A percentile compares a stretch with the other conserved stretches of the same genome.
Evolutionary conservation across 768 basidiomycete genomes (phyloP).

Genomic region (Butyriboletus loyo): DNA sequence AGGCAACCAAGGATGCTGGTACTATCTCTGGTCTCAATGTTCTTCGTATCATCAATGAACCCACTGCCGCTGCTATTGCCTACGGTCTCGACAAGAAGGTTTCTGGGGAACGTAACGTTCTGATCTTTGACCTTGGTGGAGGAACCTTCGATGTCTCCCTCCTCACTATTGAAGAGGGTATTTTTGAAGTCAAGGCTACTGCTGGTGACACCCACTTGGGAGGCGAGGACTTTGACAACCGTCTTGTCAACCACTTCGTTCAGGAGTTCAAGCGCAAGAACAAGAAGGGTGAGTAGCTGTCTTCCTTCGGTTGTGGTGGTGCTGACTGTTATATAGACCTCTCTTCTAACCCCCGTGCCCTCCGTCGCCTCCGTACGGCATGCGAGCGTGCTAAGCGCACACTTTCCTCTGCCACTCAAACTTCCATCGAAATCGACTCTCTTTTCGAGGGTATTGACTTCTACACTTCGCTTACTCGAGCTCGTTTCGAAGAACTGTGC

Average conservation of each 20-base stretch:
- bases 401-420: constrained; percentile 93
- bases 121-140: constrained; percentile 98
- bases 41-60: constrained; percentile 98
- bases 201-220: constrained; percentile 98
- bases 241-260: constrained; percentile 94
- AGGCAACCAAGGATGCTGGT: constrained; percentile 98
- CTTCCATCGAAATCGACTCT: constrained; percentile 97
- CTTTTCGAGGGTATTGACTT: constrained; percentile 98
- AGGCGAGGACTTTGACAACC: constrained; percentile 98
- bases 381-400: constrained; percentile 99
- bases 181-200: constrained; percentile 97
- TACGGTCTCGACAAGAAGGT: constrained; percentile 98
- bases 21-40: constrained; percentile 92
- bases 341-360: constrained; percentile 88
- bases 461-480: constrained; percentile 97
- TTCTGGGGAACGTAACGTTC: constrained; percentile 85
- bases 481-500: constrained; percentile 95
- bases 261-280: constrained; percentile 97
- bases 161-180: constrained; percentile 93
- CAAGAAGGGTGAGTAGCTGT: constrained; percentile 71
- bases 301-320: not conserved
- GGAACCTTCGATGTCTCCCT: constrained; percentile 99
- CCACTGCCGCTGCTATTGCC: constrained; percentile 96
- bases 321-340: constrained; percentile 52
- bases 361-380: constrained; percentile 95